A percentile compares a stretch with the other conserved stretches of the same genome.
These are phyloP conservation scores for Teratosphaeria epicoccoides DNA, from an alignment of 2,329 filamentous ascomycete genomes.

Conservation along the genomic window DNA sequence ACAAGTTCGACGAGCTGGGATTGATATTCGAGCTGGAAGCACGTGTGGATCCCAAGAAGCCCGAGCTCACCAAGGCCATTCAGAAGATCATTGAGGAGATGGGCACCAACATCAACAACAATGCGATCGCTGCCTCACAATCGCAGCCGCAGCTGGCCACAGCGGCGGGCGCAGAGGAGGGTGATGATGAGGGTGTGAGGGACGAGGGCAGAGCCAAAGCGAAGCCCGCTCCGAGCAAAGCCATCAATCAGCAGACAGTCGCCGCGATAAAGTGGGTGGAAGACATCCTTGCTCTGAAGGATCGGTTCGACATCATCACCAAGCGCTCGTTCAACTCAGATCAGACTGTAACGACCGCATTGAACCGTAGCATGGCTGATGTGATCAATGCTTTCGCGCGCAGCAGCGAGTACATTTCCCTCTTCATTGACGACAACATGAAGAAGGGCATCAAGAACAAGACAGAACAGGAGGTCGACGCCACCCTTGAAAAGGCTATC, in stretches of 20 bases:
- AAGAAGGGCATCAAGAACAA: slow-evolving; percentile 91
- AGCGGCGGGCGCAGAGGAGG: slow-evolving; percentile 40
- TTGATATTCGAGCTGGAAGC: slow-evolving; percentile 71
- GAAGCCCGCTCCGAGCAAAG: slow-evolving; percentile 37
- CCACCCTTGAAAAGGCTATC: slow-evolving; percentile 79
- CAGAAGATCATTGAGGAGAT: slow-evolving; percentile 67
- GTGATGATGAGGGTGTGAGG: slow-evolving; percentile 25
- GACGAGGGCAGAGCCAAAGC: slow-evolving; percentile 18
- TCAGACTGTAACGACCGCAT: slow-evolving; percentile 64
- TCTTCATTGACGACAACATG: slow-evolving; percentile 94
- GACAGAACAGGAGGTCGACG: slow-evolving; percentile 77
- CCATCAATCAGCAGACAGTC: slow-evolving; percentile 65
- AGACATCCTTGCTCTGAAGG: slow-evolving; percentile 74
- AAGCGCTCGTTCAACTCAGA: slow-evolving; percentile 62
- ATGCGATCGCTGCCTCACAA: slow-evolving; percentile 45
- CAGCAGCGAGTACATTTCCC: slow-evolving; percentile 82
- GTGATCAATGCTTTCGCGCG: slow-evolving; percentile 84
- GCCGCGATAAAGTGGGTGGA: slow-evolving; percentile 93
- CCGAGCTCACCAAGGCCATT: slow-evolving; percentile 57
- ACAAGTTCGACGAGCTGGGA: slow-evolving; percentile 65
- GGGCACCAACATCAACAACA: slow-evolving; percentile 71
- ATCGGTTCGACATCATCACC: slow-evolving; percentile 80
- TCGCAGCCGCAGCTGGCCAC: slow-evolving; percentile 32
- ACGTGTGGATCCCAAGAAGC: slow-evolving; percentile 65
- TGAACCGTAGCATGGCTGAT: slow-evolving; percentile 78